phyloP scores from a whole-genome alignment of 139 green algal genomes.

The Picochlorum costavermella region DNA sequence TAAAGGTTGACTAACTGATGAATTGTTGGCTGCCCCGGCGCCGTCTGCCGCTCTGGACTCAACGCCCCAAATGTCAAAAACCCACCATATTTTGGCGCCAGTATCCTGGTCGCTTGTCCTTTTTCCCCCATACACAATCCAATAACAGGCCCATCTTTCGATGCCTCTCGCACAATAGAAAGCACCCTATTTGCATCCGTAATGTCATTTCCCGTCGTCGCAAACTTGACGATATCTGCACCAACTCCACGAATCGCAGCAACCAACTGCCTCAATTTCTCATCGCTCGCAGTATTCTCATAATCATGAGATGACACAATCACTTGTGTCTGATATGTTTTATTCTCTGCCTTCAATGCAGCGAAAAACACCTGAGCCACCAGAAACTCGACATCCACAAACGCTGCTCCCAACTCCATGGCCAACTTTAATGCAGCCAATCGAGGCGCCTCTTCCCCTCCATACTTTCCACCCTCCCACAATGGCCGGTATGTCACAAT shows the following conservation, averaged over 20 bases:
- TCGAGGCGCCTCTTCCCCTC: constrained; percentile 59
- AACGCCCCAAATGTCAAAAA: constrained; percentile 92
- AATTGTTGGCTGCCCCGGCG: constrained; percentile 39
- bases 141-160: constrained; percentile 64
- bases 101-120: constrained; percentile 71
- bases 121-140: constrained; percentile 86
- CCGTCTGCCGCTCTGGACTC: constrained; percentile 34
- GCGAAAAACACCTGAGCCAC: constrained; percentile 63
- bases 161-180: constrained; percentile 40
- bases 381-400: constrained; percentile 88
- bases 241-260: constrained; percentile 47
- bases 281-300: constrained; percentile 50
- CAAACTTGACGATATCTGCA: constrained; percentile 89
- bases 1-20: constrained; percentile 50
- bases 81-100: constrained; percentile 90
- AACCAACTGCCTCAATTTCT: constrained; percentile 54
- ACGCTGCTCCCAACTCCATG: constrained; percentile 62
- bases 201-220: constrained; percentile 78
- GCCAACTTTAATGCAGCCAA: constrained; percentile 67
- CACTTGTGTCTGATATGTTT: constrained; percentile 42
- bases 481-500: constrained; percentile 78
- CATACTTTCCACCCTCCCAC: constrained; percentile 89
- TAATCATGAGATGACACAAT: constrained; percentile 97
- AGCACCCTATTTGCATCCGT: constrained; percentile 64
- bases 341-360: constrained; percentile 24